A percentile compares a stretch with the other conserved stretches of the same genome.
Evolutionary conservation across 1,139 yeast species (phyloP).

Genomic region (Lodderomyces pseudojiufengensis): DNA sequence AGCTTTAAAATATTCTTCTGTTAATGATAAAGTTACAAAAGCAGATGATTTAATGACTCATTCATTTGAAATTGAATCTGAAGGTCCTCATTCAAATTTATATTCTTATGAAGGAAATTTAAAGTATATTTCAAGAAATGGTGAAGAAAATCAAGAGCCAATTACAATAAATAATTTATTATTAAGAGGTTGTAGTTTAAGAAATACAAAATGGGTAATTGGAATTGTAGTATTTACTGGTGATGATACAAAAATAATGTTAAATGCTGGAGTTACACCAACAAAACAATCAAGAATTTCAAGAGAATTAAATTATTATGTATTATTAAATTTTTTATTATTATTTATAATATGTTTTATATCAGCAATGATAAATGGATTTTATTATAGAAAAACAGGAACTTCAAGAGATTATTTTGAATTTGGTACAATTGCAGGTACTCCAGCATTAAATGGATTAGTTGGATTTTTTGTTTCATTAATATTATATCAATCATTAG

Average conservation of each 20-base stretch:
- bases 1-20: conserved; percentile 42
- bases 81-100: conserved; percentile 54
- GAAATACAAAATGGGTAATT: conserved; percentile 55
- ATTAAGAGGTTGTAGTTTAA: conserved; percentile 49
- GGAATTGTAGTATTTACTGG: conserved; percentile 54
- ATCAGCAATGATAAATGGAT: conserved; percentile 51
- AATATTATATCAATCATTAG: conserved; percentile 54
- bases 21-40: conserved; percentile 27
- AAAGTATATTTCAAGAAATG: conserved; percentile 25
- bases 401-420: conserved; percentile 45
- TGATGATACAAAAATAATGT: conserved; percentile 53
- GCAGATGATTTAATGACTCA: conserved; percentile 44
- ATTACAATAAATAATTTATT: conserved; percentile 47
- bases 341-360: conserved; percentile 49
- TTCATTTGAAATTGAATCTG: conserved; percentile 46
- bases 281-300: conserved; percentile 54
- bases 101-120: conserved; percentile 56
- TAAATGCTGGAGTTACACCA: conserved; percentile 56
- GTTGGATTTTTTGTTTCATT: conserved; percentile 50
- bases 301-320: conserved; percentile 48
- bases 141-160: conserved; percentile 32
- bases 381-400: conserved; percentile 34
- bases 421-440: conserved; percentile 48
- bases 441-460: conserved; percentile 50
- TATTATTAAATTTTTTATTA: conserved; percentile 43